These are phyloP conservation scores for Lipomyces yamanashiensis DNA, from an alignment of 805 yeast species.

Conservation along the genomic window DNA sequence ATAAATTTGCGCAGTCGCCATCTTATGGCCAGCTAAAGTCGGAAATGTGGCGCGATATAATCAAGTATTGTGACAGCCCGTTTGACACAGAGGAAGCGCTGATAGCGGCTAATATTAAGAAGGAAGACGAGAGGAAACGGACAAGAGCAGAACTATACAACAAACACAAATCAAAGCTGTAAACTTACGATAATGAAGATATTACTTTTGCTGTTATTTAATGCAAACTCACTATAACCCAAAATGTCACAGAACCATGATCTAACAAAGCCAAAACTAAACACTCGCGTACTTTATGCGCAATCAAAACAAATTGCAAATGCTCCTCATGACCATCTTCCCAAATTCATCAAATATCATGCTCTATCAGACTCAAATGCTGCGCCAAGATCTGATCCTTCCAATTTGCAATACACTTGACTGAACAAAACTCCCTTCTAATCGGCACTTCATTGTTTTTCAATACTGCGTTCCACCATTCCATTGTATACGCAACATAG, in stretches of 20 bases:
- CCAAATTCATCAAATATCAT: conserved; percentile 6
- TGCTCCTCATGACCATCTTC: not conserved
- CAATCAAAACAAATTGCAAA: not conserved
- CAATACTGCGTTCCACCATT: conserved; percentile 45
- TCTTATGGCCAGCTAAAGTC: conserved; percentile 42
- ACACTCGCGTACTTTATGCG: not conserved
- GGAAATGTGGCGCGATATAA: conserved; percentile 36
- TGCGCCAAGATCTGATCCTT: not conserved
- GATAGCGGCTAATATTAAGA: not conserved
- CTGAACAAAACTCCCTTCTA: conserved; percentile 38
- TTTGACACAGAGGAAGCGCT: conserved; percentile 19
- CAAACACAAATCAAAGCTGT: conserved; percentile 3
- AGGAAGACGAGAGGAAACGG: conserved; percentile 10
- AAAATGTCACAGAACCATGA: not conserved
- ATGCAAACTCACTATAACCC: no score
- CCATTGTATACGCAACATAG: conserved; percentile 41
- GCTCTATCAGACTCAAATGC: conserved; percentile 3
- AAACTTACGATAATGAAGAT: not conserved
- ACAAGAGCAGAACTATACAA: not conserved
- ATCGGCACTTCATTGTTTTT: conserved; percentile 33
- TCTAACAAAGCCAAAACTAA: not conserved
- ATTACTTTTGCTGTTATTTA: no score
- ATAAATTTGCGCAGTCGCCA: conserved; percentile 40
- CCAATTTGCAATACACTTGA: conserved; percentile 30
- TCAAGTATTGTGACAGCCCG: conserved; percentile 21